Conservation (phyloP, 208 protist genomes). For the Trypanosoma mega region DNA sequence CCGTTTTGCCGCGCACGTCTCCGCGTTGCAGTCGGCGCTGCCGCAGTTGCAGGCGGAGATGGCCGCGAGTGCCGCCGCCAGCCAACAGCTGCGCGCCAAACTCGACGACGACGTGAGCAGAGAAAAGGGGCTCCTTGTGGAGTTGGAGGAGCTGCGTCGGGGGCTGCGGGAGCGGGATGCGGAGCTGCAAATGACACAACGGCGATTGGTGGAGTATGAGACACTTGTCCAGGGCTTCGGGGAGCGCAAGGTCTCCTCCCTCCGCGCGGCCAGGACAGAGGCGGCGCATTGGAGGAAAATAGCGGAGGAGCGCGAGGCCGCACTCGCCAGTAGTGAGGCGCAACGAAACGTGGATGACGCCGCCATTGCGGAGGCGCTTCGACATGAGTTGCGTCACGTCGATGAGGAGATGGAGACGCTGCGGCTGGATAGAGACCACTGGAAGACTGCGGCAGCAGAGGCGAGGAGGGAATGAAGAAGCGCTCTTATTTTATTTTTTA, state of each 20-base stretch:
- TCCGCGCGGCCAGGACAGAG: conserved; percentile 29
- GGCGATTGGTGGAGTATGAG: neutral
- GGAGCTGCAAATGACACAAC: conserved; percentile 17
- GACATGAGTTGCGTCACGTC: conserved; percentile 16
- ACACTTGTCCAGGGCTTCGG: conserved; percentile 20
- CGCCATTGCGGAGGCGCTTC: conserved; percentile 26
- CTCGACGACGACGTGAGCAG: no score
- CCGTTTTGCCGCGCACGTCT: no score
- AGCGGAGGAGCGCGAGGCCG: conserved; percentile 17
- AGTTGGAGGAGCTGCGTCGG: neutral
- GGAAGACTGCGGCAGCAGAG: conserved; percentile 21
- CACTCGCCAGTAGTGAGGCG: neutral
- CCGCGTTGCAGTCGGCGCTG: no score
- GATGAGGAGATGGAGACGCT: conserved; percentile 30
- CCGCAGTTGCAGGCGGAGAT: no score
- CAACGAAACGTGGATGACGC: conserved; percentile 4
- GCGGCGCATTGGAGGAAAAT: conserved; percentile 16
- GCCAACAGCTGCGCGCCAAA: no score
- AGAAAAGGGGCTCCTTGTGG: no score
- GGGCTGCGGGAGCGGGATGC: neutral
- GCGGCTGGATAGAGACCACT: conserved; percentile 31
- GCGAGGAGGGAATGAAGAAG: neutral
- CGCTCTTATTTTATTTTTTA: no score
- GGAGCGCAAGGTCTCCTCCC: conserved; percentile 29
- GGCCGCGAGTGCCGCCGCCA: no score